Evolutionary conservation across 1,284 basidiomycete genomes (phyloP).

Genomic region (Fomitopsis palustris): DNA sequence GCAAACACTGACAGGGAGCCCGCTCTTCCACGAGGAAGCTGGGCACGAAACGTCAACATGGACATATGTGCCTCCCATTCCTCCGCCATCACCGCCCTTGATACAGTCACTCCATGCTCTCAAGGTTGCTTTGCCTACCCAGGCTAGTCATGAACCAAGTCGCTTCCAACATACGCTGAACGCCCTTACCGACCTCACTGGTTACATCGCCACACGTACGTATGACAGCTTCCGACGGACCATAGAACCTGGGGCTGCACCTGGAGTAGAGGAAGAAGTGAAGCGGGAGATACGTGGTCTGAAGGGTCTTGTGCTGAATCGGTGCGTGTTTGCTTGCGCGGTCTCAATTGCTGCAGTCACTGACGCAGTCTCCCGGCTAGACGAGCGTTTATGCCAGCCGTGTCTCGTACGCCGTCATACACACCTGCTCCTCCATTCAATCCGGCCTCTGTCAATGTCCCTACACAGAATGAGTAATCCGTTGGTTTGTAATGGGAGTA

Average conservation of each 20-base stretch:
- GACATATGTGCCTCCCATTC: conserved; percentile 45
- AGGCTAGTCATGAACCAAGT: conserved; percentile 16
- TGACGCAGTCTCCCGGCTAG: conserved; percentile 23
- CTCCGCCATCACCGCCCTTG: conserved; percentile 40
- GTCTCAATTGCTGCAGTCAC: neutral
- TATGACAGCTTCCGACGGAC: conserved; percentile 37
- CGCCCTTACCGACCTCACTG: conserved; percentile 58
- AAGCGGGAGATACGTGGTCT: conserved; percentile 61
- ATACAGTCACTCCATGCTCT: conserved; percentile 45
- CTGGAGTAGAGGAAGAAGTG: conserved; percentile 57
- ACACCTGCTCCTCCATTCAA: neutral
- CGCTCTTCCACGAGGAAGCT: conserved; percentile 40
- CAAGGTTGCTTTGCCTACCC: conserved; percentile 39
- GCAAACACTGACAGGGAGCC: conserved; percentile 51
- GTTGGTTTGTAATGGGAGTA: too few relatives aligned
- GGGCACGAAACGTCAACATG: conserved; percentile 38
- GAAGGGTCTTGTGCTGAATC: conserved; percentile 65
- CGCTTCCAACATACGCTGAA: conserved; percentile 52
- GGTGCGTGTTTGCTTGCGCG: conserved; percentile 34
- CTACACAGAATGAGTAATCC: too few relatives aligned
- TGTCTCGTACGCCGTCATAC: conserved; percentile 5
- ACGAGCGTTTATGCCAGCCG: conserved; percentile 45
- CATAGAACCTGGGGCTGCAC: conserved; percentile 20
- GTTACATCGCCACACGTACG: conserved; percentile 62
- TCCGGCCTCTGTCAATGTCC: neutral